Conservation (phyloP, 2,329 filamentous ascomycete species). For the Monilinia fructicola region DNA sequence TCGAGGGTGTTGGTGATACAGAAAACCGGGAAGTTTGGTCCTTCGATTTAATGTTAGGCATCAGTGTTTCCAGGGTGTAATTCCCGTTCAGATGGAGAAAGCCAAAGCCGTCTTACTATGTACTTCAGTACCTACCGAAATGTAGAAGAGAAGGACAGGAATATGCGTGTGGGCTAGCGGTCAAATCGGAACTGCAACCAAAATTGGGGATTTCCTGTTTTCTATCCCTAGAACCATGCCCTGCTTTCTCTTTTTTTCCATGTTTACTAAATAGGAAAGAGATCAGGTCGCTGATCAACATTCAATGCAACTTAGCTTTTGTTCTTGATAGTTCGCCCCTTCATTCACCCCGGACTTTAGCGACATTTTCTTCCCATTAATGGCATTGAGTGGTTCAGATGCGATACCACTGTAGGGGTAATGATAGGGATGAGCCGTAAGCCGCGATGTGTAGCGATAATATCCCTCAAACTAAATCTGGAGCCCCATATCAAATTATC, state of each 20-base stretch:
- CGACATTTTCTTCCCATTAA: not conserved
- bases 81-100: not conserved
- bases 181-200: not conserved
- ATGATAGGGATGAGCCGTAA: constrained; percentile 11
- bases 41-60: constrained; percentile 7
- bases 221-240: not conserved
- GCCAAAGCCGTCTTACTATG: constrained; percentile 4
- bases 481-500: not conserved
- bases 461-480: not conserved
- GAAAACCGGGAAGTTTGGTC: not conserved
- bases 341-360: constrained; percentile 11
- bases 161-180: not conserved
- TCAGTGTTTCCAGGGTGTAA: not conserved
- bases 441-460: constrained; percentile 9
- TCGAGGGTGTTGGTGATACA: constrained; percentile 7
- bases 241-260: too few species aligned
- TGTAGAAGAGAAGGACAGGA: not conserved
- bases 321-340: not conserved
- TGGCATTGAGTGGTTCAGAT: not conserved
- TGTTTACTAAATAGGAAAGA: not conserved
- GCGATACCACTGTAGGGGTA: not conserved
- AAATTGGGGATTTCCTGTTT: not conserved
- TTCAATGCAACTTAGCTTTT: not conserved
- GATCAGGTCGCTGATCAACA: constrained; percentile 4
- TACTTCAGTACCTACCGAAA: not conserved